phyloP scores from a whole-genome alignment of 768 basidiomycete genomes.

The Suillus plorans region DNA sequence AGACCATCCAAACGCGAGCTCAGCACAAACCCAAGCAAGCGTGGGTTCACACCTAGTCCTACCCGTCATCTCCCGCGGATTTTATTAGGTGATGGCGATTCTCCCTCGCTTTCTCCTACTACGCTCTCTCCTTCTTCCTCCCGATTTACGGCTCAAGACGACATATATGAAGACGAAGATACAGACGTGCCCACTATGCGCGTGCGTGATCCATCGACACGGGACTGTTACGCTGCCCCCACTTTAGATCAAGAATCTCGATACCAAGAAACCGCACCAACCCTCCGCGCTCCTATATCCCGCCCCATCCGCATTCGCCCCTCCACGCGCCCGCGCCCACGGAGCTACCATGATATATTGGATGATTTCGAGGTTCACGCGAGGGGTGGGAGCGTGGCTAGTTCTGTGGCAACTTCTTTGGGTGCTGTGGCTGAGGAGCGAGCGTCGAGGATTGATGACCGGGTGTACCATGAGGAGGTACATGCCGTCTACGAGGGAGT shows the following conservation, averaged over 20 bases:
- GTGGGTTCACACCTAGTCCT: conserved; percentile 11
- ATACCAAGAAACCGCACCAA: not conserved
- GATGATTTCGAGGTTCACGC: conserved; percentile 56
- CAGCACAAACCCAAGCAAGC: conserved; percentile 2
- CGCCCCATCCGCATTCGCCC: conserved; percentile 32
- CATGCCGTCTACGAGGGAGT: not conserved
- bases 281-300: conserved; percentile 1
- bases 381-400: conserved; percentile 26
- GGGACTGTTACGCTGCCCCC: not conserved
- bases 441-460: not conserved
- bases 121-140: conserved; percentile 4
- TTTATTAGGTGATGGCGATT: conserved; percentile 14
- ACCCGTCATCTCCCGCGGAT: conserved; percentile 24
- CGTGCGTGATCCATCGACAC: not conserved
- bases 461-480: conserved; percentile 12
- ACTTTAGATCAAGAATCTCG: not conserved
- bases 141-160: not conserved
- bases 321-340: conserved; percentile 41
- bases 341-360: conserved; percentile 66
- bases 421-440: conserved; percentile 11
- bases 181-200: not conserved
- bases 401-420: conserved; percentile 30
- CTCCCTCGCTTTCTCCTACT: not conserved
- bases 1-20: conserved; percentile 19
- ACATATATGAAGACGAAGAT: not conserved